Conservation (phyloP, 1,284 basidiomycete genomes). For the Gymnopus androsaceus region DNA sequence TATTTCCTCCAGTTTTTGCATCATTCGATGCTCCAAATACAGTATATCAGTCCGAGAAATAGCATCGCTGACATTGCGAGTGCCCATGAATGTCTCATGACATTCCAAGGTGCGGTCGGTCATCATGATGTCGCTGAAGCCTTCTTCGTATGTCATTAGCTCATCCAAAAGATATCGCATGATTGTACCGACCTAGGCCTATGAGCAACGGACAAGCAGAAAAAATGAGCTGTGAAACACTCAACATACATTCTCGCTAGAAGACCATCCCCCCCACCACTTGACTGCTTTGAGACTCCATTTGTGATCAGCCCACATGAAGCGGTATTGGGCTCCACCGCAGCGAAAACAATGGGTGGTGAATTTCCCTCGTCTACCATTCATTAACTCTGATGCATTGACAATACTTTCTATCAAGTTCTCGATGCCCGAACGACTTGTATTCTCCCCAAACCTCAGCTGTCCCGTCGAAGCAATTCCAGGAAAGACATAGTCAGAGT, state of each 20-base stretch:
- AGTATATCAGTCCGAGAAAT: too few species aligned
- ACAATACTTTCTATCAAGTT: constrained; percentile 16
- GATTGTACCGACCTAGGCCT: constrained; percentile 24
- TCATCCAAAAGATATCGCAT: constrained; percentile 25
- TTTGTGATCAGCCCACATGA: constrained; percentile 21
- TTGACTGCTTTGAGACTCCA: constrained; percentile 25
- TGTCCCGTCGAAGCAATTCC: constrained; percentile 20
- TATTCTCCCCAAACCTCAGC: constrained; percentile 20
- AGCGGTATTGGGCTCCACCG: constrained; percentile 24
- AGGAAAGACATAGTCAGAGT: constrained; percentile 20
- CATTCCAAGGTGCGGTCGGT: constrained; percentile 8
- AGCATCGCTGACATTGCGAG: too few species aligned
- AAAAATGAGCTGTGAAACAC: neutral
- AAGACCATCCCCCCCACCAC: constrained; percentile 27
- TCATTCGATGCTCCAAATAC: too few species aligned
- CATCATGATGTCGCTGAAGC: constrained; percentile 15
- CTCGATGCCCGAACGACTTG: constrained; percentile 17
- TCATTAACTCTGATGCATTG: constrained; percentile 11
- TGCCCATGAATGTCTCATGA: too few species aligned
- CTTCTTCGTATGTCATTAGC: constrained; percentile 18
- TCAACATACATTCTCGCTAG: constrained; percentile 20
- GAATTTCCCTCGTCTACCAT: constrained; percentile 19
- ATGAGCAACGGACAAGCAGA: neutral
- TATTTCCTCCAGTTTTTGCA: too few species aligned
- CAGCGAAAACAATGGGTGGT: constrained; percentile 26